These are phyloP conservation scores for Blepharisma undulans DNA, from an alignment of 169 alveolate genomes.

Conservation along the genomic window DNA sequence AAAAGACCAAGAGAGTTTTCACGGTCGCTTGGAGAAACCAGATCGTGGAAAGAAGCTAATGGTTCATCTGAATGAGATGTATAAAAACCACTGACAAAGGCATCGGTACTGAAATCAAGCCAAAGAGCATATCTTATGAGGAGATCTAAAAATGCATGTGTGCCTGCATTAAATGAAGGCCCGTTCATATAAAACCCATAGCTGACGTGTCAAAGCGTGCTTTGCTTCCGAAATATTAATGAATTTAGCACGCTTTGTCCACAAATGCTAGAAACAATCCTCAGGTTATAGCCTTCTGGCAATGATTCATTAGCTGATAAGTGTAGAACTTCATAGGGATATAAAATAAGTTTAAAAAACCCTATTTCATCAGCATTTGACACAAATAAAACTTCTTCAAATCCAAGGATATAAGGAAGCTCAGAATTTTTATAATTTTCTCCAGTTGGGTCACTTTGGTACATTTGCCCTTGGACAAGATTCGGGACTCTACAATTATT, in stretches of 20 bases:
- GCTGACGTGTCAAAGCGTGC: neutral
- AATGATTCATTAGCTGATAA: neutral
- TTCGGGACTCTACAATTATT: neutral
- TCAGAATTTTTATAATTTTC: neutral
- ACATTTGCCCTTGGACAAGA: neutral
- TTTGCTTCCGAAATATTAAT: neutral
- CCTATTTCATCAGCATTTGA: neutral
- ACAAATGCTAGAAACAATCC: neutral
- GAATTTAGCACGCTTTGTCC: neutral
- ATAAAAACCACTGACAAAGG: conserved; percentile 26
- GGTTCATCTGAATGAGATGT: neutral
- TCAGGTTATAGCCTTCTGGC: neutral
- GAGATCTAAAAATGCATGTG: conserved; percentile 14
- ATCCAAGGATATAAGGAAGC: conserved; percentile 1
- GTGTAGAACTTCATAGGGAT: neutral
- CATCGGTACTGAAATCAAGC: conserved; percentile 20
- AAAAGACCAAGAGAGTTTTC: conserved; percentile 8
- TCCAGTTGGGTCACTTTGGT: neutral
- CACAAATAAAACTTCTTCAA: neutral
- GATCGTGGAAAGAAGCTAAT: neutral
- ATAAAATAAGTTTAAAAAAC: neutral
- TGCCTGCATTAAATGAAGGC: conserved; percentile 28
- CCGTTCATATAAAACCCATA: conserved; percentile 17
- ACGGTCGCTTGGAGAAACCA: neutral
- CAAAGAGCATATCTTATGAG: conserved; percentile 33